Base-by-base conservation (phyloP, 257 asterid species). In the Cordia subcordata region DNA sequence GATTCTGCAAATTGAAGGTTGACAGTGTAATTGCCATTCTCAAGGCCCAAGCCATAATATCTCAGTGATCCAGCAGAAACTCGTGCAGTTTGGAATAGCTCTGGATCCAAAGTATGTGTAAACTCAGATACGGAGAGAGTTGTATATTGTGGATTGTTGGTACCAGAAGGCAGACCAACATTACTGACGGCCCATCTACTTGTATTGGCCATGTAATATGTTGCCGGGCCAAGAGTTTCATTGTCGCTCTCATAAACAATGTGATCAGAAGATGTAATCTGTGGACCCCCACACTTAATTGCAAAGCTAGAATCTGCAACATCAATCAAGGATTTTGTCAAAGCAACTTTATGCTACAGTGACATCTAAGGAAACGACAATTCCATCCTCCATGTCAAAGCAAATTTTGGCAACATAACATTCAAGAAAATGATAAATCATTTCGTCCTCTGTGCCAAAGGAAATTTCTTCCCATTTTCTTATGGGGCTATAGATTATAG, bases 151-250 rank as follows among this genome's bases (percentile, higher is more conserved):
- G 83, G 84, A 67, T 33, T 62, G 13, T n/a, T 61, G 70, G 62
- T 80, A 38, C 54, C 81, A 38, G 80, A 27, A 58, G 80, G 77
- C 57, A 78, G 67, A 49, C 94, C 94, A 46, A 61, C 78, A 76
- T 85, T 85, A 58, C 90, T 85, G 44, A 85, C 85, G 53, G 81
- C 90, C 90, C 90, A 85, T 80, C 84, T 76, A 38, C 68, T 60
- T 20, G 72, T 57, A 40, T 58, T 62, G 14, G 77, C 65, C 68
- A 74, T 70, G 54, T 66, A 76, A 68, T 80, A 80, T 51, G 81
- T 65, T 18, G 88, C 77, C 35, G 94, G 91, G 64, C 94, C 94
- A 37, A 82, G 78, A 49, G 74, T 64, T 62, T 60, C 79, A 40
- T 54, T 62, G 18, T 85, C 88, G 39, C 58, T 72, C 68, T 82